Evolutionary conservation across 2,329 filamentous ascomycete genomes (phyloP), one percentile per base, ranked within the genome.

Genomic region (Dactylonectria estremocensis): DNA sequence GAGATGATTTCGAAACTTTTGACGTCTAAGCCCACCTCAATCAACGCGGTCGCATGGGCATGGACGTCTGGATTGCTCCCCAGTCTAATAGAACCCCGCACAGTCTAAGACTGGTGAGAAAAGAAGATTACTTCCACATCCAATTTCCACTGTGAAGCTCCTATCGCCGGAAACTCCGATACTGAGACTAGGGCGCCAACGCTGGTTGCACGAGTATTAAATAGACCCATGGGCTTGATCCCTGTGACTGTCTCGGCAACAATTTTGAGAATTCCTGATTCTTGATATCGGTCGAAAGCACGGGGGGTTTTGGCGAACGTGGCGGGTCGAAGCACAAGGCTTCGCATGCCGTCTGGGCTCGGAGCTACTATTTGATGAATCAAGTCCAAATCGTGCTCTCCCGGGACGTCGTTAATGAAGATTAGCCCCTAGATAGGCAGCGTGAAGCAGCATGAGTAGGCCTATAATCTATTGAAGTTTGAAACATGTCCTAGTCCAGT

Each of bases 401-500:
- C 93, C 0, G 94, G 94, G 0, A 89, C 87, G 78, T 97, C 95
- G 0, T 94, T 97, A 78, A 97, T 94, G 76, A 95, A 96, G 46
- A 97, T 91, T 0, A 94, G 95, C 0, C 95, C 95, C 95, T 95
- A 56, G 91, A 93, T 11, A 97, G 86, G 78, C 93, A 95, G 43
- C 95, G 88, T 1, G 54, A 40, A 93, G 94, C 94, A 10, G 92
- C 94, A 72, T 97, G 95, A 78, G 95, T 95, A 0, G 87, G 87
- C 0, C 92, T 91, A 78, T 92, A 96, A 31, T 82, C 80, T 66
- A 87, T 84, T 3, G 81, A 79, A 0, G 87, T 89, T 72, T 89
- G 87, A 76, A 89, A 89, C 87, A 89, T 89, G 72, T 89, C 87
- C 85, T 87, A 90, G 78, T 96, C 94, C 0, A 94, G 94, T 0